phyloP scores from a whole-genome alignment of 192 early-diverging fungal genomes.

The Umbelopsis sp. region DNA sequence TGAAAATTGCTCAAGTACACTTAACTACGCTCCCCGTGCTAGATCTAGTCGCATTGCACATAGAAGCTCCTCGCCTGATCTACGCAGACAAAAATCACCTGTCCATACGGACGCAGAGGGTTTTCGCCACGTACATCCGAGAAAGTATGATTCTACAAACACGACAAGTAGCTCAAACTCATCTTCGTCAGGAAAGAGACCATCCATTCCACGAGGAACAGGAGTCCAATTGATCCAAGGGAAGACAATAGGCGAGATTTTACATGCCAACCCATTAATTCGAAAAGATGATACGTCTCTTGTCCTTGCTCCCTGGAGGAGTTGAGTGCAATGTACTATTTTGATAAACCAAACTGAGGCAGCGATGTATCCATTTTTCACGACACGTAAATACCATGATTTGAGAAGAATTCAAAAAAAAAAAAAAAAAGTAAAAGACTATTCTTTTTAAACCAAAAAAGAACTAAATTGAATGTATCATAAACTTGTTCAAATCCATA shows the following conservation, averaged over 20 bases:
- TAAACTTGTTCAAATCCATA: too few species aligned
- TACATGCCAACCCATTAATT: not conserved
- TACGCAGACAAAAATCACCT: not conserved
- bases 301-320: not conserved
- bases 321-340: not conserved
- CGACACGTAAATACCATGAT: too few species aligned
- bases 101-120: not conserved
- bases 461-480: too few species aligned
- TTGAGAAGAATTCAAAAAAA: too few species aligned
- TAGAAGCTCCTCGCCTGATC: constrained; percentile 1
- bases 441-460: too few species aligned
- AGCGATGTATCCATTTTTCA: too few species aligned
- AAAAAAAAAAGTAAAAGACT: too few species aligned
- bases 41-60: not conserved
- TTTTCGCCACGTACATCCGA: not conserved
- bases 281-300: not conserved
- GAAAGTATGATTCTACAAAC: not conserved
- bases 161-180: not conserved
- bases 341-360: not conserved
- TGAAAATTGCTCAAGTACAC: not conserved
- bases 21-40: not conserved
- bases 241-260: constrained; percentile 5
- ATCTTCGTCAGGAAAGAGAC: not conserved
- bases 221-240: constrained; percentile 1
- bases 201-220: not conserved